These are phyloP conservation scores for Alternaria sp. DNA, from an alignment of 2,329 filamentous ascomycete genomes.

Conservation along the genomic window DNA sequence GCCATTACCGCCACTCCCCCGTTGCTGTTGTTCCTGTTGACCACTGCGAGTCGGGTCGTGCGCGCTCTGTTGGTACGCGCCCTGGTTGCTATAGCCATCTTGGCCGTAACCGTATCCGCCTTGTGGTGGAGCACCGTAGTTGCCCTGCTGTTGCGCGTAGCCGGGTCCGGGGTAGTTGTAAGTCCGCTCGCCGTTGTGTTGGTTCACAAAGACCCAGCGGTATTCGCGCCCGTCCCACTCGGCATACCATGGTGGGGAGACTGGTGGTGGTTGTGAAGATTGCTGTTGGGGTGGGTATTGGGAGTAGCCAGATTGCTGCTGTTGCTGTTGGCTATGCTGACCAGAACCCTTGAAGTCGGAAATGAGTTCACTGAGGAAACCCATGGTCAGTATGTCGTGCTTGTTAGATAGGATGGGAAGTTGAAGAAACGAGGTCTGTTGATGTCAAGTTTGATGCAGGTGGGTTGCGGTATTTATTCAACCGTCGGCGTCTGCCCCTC, in stretches of 20 bases:
- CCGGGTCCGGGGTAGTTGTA: slow-evolving; percentile 35
- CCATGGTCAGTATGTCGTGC: slow-evolving; percentile 26
- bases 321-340: slow-evolving; percentile 1
- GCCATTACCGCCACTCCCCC: slow-evolving; percentile 34
- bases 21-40: slow-evolving; percentile 28
- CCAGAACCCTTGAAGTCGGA: slow-evolving; percentile 27
- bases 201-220: slow-evolving; percentile 41
- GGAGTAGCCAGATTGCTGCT: slow-evolving; percentile 14
- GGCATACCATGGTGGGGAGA: slow-evolving; percentile 37
- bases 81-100: slow-evolving; percentile 27
- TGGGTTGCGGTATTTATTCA: slow-evolving; percentile 25
- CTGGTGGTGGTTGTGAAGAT: slow-evolving; percentile 34
- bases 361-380: slow-evolving; percentile 32
- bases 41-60: slow-evolving; percentile 29
- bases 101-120: slow-evolving; percentile 25
- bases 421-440: not conserved
- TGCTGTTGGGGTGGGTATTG: slow-evolving; percentile 12
- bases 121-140: slow-evolving; percentile 24
- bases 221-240: slow-evolving; percentile 36
- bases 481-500: not conserved
- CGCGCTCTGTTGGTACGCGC: slow-evolving; percentile 28
- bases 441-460: not conserved
- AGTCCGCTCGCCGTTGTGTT: slow-evolving; percentile 37
- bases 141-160: slow-evolving; percentile 33
- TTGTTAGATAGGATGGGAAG: not conserved